Evolutionary conservation across 345 rosid genomes (phyloP).

Genomic region (Firmiana major): DNA sequence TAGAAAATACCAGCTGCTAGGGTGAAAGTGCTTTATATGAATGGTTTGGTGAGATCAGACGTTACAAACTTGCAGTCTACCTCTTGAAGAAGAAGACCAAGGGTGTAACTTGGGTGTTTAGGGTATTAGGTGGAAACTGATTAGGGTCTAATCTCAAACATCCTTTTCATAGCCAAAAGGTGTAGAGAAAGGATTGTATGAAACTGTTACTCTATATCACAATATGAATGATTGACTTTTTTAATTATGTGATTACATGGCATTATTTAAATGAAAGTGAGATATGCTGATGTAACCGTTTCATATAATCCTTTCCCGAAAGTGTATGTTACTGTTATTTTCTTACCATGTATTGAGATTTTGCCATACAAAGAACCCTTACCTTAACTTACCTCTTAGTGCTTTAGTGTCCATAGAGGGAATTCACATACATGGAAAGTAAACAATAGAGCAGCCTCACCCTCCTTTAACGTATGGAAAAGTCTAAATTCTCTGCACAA

Average conservation of each 20-base stretch:
- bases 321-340: too few relatives aligned
- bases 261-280: too few relatives aligned
- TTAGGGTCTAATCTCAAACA: neutral
- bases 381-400: neutral
- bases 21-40: neutral
- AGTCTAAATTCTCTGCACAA: neutral
- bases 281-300: too few relatives aligned
- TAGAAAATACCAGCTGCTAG: neutral
- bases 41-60: neutral
- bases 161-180: neutral
- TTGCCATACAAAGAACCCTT: neutral
- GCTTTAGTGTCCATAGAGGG: neutral
- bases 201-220: too few relatives aligned
- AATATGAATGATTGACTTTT: too few relatives aligned
- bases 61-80: neutral
- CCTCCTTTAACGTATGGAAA: neutral
- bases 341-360: too few relatives aligned
- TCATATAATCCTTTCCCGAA: too few relatives aligned
- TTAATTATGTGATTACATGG: too few relatives aligned
- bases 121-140: neutral
- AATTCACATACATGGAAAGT: constrained; percentile 5
- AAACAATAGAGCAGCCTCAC: neutral
- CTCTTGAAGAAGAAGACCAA: neutral
- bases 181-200: too few relatives aligned
- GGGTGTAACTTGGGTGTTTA: neutral